A percentile compares a stretch with the other conserved stretches of the same genome.
Conservation (phyloP, 2,329 filamentous ascomycete genomes). For the Chalaropsis thielavioides region DNA sequence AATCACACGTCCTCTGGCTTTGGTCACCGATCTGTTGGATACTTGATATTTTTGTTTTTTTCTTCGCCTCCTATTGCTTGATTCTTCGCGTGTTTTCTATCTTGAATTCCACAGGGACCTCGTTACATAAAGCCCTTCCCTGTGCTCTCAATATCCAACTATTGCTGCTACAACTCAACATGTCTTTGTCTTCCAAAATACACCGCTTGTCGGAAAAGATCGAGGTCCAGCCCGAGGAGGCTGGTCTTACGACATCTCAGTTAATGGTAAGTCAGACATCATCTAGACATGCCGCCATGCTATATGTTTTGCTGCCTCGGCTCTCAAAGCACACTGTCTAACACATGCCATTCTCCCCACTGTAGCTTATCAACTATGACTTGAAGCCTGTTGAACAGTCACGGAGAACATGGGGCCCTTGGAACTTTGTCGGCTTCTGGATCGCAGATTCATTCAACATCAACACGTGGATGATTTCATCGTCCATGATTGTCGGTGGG, state of each 20-base stretch:
- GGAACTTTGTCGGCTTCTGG: constrained; percentile 86
- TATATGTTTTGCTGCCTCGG: not conserved
- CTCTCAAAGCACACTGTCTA: not conserved
- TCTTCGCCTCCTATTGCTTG: not conserved
- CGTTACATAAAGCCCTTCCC: not conserved
- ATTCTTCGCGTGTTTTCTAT: not conserved
- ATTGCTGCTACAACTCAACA: not conserved
- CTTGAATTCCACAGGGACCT: not conserved
- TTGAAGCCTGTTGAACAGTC: constrained; percentile 66
- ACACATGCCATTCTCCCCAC: constrained; percentile 1
- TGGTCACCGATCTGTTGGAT: not conserved
- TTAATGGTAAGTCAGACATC: constrained; percentile 45
- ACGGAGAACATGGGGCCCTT: constrained; percentile 68
- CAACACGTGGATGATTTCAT: constrained; percentile 90
- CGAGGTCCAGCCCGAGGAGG: constrained; percentile 53
- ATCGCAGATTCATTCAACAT: constrained; percentile 76
- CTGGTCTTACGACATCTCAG: constrained; percentile 62
- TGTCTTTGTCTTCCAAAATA: constrained; percentile 4
- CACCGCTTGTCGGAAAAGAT: constrained; percentile 40
- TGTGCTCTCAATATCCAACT: not conserved
- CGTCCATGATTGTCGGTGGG: constrained; percentile 61
- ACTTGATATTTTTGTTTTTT: not conserved
- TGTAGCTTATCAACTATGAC: constrained; percentile 64
- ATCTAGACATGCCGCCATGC: not conserved
- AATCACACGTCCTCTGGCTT: not conserved